Percentiles rank a stretch among this genome's conserved stretches.
Evolutionary conservation across 2,329 filamentous ascomycete genomes (phyloP).

Genomic region (Podosphaera xanthii): DNA sequence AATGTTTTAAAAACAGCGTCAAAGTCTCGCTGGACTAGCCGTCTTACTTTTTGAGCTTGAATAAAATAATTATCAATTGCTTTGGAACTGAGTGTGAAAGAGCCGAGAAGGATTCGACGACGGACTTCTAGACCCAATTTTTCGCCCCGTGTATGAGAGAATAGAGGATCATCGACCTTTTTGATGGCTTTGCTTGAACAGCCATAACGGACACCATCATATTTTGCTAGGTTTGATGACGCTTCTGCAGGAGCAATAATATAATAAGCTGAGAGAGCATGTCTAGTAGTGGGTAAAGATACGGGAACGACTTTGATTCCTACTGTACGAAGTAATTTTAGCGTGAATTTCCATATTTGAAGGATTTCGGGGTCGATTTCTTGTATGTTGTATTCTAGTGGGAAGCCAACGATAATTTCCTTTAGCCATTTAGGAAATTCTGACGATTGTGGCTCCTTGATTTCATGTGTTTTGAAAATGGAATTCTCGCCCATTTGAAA

Average conservation of each 20-base stretch:
- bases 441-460: not conserved
- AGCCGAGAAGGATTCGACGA: constrained; percentile 67
- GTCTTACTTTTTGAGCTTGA: constrained; percentile 70
- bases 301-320: constrained; percentile 55
- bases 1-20: constrained; percentile 47
- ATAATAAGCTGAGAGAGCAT: constrained; percentile 84
- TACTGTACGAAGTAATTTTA: constrained; percentile 33
- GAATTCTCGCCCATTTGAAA: not conserved
- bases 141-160: constrained; percentile 47
- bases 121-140: constrained; percentile 72
- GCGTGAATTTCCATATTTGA: constrained; percentile 40
- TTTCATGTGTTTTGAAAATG: not conserved
- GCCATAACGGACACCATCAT: constrained; percentile 90
- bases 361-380: constrained; percentile 53
- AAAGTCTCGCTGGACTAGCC: constrained; percentile 71
- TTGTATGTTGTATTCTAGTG: constrained; percentile 65
- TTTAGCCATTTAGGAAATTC: not conserved
- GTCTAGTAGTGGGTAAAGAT: constrained; percentile 60
- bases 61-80: constrained; percentile 95
- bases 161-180: constrained; percentile 38
- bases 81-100: constrained; percentile 71
- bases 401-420: constrained; percentile 28
- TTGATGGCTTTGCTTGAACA: constrained; percentile 5
- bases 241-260: constrained; percentile 87
- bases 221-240: constrained; percentile 86